Evolutionary conservation across 352 stramenopile genomes (phyloP).

Genomic region (Thalassiosira exigua): DNA sequence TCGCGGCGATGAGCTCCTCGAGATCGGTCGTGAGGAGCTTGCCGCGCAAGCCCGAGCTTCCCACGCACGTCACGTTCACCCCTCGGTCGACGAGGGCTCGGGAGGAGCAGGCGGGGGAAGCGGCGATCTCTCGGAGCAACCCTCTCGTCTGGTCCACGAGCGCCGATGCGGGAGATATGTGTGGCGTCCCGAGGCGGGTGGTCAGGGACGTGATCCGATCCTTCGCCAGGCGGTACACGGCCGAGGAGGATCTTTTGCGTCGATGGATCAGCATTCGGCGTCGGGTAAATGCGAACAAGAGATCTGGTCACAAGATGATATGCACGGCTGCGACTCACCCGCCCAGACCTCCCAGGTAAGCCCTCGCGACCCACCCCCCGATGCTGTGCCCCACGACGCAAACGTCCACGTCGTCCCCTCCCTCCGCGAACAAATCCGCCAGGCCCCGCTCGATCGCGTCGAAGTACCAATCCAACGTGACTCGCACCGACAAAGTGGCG

Average conservation of each 20-base stretch:
- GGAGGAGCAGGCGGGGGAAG: conserved; percentile 57
- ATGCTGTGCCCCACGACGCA: conserved; percentile 79
- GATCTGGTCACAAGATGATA: too few relatives aligned
- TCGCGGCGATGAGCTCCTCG: conserved; percentile 73
- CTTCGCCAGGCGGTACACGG: conserved; percentile 49
- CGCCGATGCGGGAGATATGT: conserved; percentile 63
- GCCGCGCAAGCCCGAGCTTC: conserved; percentile 52
- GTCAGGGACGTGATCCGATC: conserved; percentile 67
- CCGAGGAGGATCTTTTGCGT: conserved; percentile 53
- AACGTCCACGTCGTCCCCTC: conserved; percentile 62
- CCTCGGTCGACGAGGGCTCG: conserved; percentile 53
- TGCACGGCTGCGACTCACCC: conserved; percentile 44
- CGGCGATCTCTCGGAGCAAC: conserved; percentile 66
- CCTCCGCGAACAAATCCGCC: conserved; percentile 64
- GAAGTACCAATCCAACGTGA: conserved; percentile 82
- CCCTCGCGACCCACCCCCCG: conserved; percentile 78
- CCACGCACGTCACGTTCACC: conserved; percentile 73
- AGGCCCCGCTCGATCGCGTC: conserved; percentile 72
- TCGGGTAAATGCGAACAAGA: conserved; percentile 2
- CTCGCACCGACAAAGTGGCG: conserved; percentile 56
- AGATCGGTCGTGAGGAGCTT: conserved; percentile 64
- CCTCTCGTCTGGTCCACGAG: conserved; percentile 81
- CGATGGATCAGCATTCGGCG: too few relatives aligned
- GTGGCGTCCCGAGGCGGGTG: conserved; percentile 77
- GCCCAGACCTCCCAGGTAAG: conserved; percentile 73